Evolutionary conservation across 148 eudicot species (phyloP), one percentile per base, ranked within the genome.

Genomic region (Chenopodium quinoa): DNA sequence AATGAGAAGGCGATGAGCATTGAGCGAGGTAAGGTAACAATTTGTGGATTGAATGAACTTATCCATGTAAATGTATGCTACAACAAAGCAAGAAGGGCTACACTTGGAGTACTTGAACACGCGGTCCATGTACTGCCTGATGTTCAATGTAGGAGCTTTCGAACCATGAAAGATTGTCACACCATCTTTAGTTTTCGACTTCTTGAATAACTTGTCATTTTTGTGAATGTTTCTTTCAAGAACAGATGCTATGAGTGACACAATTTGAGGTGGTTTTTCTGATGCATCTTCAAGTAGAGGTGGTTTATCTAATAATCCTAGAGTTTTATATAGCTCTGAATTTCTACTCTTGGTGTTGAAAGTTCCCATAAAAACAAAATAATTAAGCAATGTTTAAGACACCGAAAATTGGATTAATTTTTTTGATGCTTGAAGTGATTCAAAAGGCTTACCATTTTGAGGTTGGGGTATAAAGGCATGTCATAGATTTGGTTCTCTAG

Each of bases 51-150:
- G 75, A 54, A 83, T 78, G 74, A 85, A 86, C 25, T 81, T 64
- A 0, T 88, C 85, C 75, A 89, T 68, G 80, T 89, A 91, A 54
- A 89, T 69, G 32, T 86, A 88, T 14, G 93, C 89, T 27, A 87
- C 83, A 46, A 91, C 87, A 65, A 88, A 85, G 76, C 89, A 89
- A 4, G 91, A 89, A 9, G 91, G 85, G 82, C 91, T 88, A 76
- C 90, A 86, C 64, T 50, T 84, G 0, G 90, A 79, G 79, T 89
- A 91, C 89, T 86, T 86, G 82, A 73, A 83, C 25, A 87, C 76
- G 4, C 89, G 86, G 9, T 86, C 86, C 0, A 88, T 65, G 85
- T 87, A 90, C 25, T 83, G 87, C 31, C 48, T 4, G 10, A 90
- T 88, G 86, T 79, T 86, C 84, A 89, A 20, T 12, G 84, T 63